Evolutionary conservation across 2,329 filamentous ascomycete genomes (phyloP).

Genomic region (Colletotrichum sp.): DNA sequence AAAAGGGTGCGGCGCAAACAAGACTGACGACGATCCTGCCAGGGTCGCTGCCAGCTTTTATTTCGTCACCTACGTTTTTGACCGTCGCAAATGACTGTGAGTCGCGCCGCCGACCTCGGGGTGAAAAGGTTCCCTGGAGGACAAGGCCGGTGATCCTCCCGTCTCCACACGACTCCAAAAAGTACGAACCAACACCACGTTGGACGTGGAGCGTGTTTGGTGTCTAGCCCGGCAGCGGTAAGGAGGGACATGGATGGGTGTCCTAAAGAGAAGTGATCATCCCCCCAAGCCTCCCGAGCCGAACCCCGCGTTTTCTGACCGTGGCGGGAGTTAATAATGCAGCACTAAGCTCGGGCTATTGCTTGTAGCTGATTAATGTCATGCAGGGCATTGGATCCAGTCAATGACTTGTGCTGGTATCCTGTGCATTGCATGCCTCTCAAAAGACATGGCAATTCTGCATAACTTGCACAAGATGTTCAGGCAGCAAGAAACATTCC

Average conservation of each 20-base stretch:
- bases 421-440: not conserved
- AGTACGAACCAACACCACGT: not conserved
- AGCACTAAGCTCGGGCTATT: not conserved
- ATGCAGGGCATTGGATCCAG: not conserved
- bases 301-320: constrained; percentile 14
- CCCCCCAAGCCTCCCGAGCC: not conserved
- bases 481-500: not conserved
- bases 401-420: not conserved
- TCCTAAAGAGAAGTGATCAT: not conserved
- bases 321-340: not conserved
- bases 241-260: not conserved
- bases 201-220: not conserved
- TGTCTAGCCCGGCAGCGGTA: not conserved
- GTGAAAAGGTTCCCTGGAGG: not conserved
- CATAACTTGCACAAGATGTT: not conserved
- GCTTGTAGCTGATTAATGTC: not conserved
- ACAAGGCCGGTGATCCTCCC: constrained; percentile 15
- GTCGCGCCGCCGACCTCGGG: constrained; percentile 2
- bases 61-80: not conserved
- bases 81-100: not conserved
- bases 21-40: not conserved
- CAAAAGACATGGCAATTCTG: not conserved
- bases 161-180: not conserved
- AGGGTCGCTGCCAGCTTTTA: constrained; percentile 15
- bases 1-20: not conserved